Base-by-base conservation (phyloP, 2,329 filamentous ascomycete genomes). In the Pseudogymnoascus sp. region DNA sequence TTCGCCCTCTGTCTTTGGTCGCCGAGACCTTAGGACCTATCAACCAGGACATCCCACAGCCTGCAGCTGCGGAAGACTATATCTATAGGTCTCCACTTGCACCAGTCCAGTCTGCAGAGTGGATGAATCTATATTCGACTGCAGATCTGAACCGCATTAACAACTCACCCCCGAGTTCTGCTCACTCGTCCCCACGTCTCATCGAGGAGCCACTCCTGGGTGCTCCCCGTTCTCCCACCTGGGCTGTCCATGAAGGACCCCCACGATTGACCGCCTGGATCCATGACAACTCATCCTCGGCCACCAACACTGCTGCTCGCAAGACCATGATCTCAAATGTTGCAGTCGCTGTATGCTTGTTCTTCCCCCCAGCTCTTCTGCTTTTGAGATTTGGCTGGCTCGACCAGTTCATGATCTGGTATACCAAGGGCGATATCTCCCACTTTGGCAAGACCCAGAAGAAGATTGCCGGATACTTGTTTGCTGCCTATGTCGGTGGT, bases 71-170 rank as follows among this genome's bases (percentile, higher is more conserved):
- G 2, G 62, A 66, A 44, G 67, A 65, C 35, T 71, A 69, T 29
- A 17, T 67, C 4, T 72, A 72, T 48, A 65, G 68, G 15, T 70
- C 69, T 9, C 68, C 70, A 5, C 64, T 69, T 35, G 70, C 70
- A 15, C 70, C 70, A 31, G 66, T 68, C 21, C 66, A 66, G 48
- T 65, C 65, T 6, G 61, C 63, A 21, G 68, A 62, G 12, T 71
- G 68, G 69, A 63, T 67, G 13, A 42, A 63, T n/a, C 33, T 72
- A 55, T 72, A 72, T 61, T 69, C 63, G 27, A 44, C 55, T 6
- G 58, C 64, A 2, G 65, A 71, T 13, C 48, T 71, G 25, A 59
- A 59, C n/a, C 42, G 44, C 10, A 63, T 69, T 4, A 60, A 39
- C 36, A 39, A 39, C n/a, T 55, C 48, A 12, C 9, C 48, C 27